phyloP scores from a whole-genome alignment of 192 early-diverging fungal genomes.

The Gonapodya sp. region DNA sequence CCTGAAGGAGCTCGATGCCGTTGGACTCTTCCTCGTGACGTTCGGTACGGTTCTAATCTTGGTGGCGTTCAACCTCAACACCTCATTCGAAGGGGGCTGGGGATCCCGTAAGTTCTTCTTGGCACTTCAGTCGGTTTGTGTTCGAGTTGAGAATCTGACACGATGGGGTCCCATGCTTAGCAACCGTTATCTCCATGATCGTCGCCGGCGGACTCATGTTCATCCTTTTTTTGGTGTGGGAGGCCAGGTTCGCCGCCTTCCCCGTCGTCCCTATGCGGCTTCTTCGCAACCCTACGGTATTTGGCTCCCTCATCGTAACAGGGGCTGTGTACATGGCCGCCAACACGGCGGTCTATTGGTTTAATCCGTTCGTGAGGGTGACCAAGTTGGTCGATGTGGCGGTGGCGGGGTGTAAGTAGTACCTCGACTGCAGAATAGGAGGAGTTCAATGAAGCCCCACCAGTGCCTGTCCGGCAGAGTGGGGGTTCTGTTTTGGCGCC shows the following conservation, averaged over 20 bases:
- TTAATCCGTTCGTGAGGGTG: constrained; percentile 8
- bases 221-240: background rate
- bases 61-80: background rate
- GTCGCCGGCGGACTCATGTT: background rate
- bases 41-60: background rate
- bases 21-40: background rate
- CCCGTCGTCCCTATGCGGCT: constrained; percentile 9
- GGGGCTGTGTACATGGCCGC: constrained; percentile 8
- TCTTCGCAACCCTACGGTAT: constrained; percentile 6
- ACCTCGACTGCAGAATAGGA: too few species aligned
- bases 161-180: too few species aligned
- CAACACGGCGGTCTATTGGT: constrained; percentile 12
- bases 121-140: too few species aligned
- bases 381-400: constrained; percentile 5
- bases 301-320: background rate
- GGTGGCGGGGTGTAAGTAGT: background rate
- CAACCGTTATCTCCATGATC: background rate
- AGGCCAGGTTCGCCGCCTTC: background rate
- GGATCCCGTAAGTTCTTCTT: background rate
- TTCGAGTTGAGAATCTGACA: too few species aligned
- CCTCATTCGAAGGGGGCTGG: background rate
- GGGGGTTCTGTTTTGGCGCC: too few species aligned
- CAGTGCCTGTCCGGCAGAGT: too few species aligned
- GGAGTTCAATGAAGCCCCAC: too few species aligned
- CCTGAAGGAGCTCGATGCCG: background rate